Base-by-base conservation (phyloP, 306 rosid species). In the Casuarina equisetifolia region DNA sequence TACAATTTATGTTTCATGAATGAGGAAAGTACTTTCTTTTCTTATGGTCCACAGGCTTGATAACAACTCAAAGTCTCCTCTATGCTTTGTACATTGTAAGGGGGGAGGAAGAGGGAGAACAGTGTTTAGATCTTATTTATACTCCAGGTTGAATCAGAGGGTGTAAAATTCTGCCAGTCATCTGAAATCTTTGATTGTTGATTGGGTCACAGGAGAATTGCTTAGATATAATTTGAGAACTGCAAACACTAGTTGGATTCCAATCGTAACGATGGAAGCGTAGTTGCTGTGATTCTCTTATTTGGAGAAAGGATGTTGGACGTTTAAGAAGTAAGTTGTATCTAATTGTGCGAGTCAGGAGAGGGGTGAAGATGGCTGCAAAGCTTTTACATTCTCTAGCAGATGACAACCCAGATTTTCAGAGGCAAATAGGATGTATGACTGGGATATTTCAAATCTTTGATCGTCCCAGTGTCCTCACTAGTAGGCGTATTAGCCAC, bases 341-440 rank as follows among this genome's bases (percentile, higher is more conserved):
- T 49, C 36, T 73, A 61, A 75, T 73, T 81, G 75, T 51, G 77
- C 68, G 62, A 64, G 12, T 75, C 82, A 78, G 69, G 71, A 63
- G 82, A 79, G 76, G 69, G 79, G 72, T 55, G 66, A 86, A 84
- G 38, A 94, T 94, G 98, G 96, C 98, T 52, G 96, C 97, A 79
- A 94, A 94, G 74, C 88, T 90, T 19, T 85, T 94, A 49, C 96
- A 89, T 71, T 94, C 98, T 70, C 89, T 94, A 82, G 94, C 98
- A 61, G 98, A 94, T 76, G 97, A 94, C 51, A 94, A 88, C 46
- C 91, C 92, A 82, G 98, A 92, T 90, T 87, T 92, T 84, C 97
- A 90, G 85, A 86, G 90, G 91, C 98, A 94, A 86, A 94, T 94
- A 32, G 98, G 98, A 72, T 92, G 97, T 75, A 92, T 94, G 97